Evolutionary conservation across 805 yeast genomes (phyloP).

Genomic region (Zygosaccharomyces bailii): DNA sequence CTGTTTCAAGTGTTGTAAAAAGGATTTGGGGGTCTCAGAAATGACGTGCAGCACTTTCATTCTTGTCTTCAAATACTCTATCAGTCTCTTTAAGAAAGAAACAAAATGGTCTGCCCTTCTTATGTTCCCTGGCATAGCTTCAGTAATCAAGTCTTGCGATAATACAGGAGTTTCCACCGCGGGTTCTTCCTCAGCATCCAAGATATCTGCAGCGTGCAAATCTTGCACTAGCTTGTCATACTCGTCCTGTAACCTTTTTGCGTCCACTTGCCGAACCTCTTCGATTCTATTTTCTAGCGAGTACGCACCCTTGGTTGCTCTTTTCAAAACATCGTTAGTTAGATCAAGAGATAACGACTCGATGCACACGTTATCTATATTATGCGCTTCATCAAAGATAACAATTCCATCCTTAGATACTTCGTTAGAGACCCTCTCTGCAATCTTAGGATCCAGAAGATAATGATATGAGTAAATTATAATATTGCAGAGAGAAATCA

Average conservation of each 20-base stretch:
- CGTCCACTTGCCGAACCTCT: constrained; percentile 76
- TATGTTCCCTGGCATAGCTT: constrained; percentile 96
- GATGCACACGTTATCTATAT: constrained; percentile 97
- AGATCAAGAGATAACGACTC: constrained; percentile 89
- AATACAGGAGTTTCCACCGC: constrained; percentile 86
- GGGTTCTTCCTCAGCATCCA: constrained; percentile 46
- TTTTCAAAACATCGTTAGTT: constrained; percentile 82
- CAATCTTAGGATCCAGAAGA: constrained; percentile 92
- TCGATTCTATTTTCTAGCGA: constrained; percentile 78
- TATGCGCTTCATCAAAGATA: constrained; percentile 98
- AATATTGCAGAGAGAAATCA: constrained; percentile 91
- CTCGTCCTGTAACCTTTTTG: constrained; percentile 81
- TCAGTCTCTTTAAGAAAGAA: constrained; percentile 85
- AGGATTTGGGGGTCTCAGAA: constrained; percentile 95
- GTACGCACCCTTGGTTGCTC: constrained; percentile 84
- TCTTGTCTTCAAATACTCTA: constrained; percentile 91
- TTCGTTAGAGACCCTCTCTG: constrained; percentile 90
- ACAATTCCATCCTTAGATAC: constrained; percentile 89
- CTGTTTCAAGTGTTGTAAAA: constrained; percentile 88
- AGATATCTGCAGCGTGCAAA: constrained; percentile 72
- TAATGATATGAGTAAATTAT: constrained; percentile 96
- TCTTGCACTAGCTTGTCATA: constrained; percentile 91
- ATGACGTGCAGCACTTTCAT: constrained; percentile 97
- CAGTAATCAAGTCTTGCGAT: constrained; percentile 79
- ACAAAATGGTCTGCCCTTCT: constrained; percentile 96